phyloP scores from a whole-genome alignment of 1,284 basidiomycete species.

The Sporisorium iseilematis-ciliati region DNA sequence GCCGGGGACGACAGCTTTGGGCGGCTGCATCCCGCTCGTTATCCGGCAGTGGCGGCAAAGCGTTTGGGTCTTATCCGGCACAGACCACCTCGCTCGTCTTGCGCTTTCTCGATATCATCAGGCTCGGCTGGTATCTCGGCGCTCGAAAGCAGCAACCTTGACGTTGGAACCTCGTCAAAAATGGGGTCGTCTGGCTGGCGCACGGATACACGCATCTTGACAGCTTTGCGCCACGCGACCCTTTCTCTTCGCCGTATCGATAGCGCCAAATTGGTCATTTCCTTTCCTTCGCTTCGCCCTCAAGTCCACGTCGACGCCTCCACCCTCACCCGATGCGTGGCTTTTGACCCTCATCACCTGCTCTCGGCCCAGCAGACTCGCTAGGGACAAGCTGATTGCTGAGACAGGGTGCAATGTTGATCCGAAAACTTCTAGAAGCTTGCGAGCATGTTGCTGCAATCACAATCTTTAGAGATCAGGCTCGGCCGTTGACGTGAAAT shows the following conservation, averaged over 20 bases:
- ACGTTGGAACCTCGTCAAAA: no score
- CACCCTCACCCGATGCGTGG: conserved; percentile 8
- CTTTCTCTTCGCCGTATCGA: conserved; percentile 17
- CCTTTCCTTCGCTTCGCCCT: background rate
- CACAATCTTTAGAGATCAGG: no score
- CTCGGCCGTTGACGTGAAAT: no score
- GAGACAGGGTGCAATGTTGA: no score
- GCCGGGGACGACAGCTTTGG: background rate
- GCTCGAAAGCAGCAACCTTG: conserved; percentile 2
- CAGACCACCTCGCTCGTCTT: background rate
- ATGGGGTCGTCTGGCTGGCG: background rate
- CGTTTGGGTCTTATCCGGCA: background rate
- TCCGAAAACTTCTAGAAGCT: no score
- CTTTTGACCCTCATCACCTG: background rate
- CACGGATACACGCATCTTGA: conserved; percentile 7
- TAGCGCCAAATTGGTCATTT: conserved; percentile 11
- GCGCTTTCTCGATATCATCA: background rate
- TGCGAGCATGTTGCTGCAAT: no score
- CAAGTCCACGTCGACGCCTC: background rate
- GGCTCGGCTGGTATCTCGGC: background rate
- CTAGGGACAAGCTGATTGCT: no score
- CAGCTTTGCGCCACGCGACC: background rate
- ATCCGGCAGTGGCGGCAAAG: conserved; percentile 2
- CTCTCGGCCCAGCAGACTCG: background rate
- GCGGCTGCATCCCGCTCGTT: conserved; percentile 6